These are phyloP conservation scores for Oryza coarctata DNA, from an alignment of 176 grass and related monocot species.

Conservation along the genomic window DNA sequence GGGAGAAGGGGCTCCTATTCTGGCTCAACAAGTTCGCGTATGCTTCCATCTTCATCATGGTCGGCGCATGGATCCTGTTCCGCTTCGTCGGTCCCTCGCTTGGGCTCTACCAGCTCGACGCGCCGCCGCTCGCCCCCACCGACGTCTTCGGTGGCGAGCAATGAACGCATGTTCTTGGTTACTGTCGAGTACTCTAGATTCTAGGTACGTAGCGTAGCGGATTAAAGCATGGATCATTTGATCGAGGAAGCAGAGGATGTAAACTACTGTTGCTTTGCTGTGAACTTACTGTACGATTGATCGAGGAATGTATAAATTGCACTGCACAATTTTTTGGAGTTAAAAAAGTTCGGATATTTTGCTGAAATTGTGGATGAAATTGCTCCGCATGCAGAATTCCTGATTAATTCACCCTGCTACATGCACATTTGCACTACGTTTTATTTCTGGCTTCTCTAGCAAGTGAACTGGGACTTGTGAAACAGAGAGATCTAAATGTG, in stretches of 20 bases:
- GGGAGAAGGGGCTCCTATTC: conserved; percentile 86
- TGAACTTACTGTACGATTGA: neutral
- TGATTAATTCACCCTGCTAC: neutral
- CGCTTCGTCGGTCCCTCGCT: conserved; percentile 81
- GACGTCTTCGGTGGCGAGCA: conserved; percentile 39
- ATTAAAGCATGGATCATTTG: neutral
- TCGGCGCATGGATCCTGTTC: conserved; percentile 85
- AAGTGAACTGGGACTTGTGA: neutral
- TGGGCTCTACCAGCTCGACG: conserved; percentile 84
- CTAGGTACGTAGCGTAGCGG: conserved; percentile 22
- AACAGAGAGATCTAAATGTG: neutral
- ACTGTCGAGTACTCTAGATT: conserved; percentile 4
- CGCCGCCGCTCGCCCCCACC: conserved; percentile 56
- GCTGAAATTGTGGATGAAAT: neutral
- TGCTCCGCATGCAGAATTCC: neutral
- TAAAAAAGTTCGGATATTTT: neutral
- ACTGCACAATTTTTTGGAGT: conserved; percentile 3
- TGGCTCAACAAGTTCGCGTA: conserved; percentile 99
- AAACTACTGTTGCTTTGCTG: neutral
- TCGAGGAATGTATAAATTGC: neutral
- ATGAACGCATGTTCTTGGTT: neutral
- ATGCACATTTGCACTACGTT: neutral
- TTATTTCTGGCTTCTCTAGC: neutral
- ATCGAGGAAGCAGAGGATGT: neutral
- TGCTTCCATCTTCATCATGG: conserved; percentile 79